Evolutionary conservation across 768 basidiomycete genomes (phyloP), one percentile per base, ranked within the genome.

Genomic region (Amanita polypyramis): DNA sequence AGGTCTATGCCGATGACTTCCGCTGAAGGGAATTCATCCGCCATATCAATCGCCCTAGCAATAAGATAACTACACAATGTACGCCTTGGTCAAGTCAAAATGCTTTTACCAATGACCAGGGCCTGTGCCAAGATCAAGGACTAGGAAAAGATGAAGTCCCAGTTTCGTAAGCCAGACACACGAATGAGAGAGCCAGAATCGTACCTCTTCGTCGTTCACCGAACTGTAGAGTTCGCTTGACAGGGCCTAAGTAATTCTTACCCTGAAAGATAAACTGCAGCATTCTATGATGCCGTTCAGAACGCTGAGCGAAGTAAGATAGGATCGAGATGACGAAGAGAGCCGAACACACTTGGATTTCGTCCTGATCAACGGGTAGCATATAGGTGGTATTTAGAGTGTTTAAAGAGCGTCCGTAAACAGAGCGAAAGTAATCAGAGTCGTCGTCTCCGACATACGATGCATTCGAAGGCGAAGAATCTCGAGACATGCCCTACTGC

Each of bases 81-180:
- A 42, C 40, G 6, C 14, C 23, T 25, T 42, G 5, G 19, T 21
- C 33, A 8, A 45, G 41, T 11, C 43, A 34, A 50, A 21, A 34
- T 39, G 51, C 46, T 67, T n/a, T 51, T 50, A 81, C 82, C 82
- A 85, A 30, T 64, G 61, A 4, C 83, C 82, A 3, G 72, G 72
- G 19, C 82, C 82, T 1, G 82, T 85, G 14, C 82, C 82, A 51
- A 85, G 66, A 63, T 85, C 82, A 42, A 85, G 75, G 36, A 85
- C 73, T 71, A 47, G 43, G 45, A 49, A 58, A 58, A 49, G 21
- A 44, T 62, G 45, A 55, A 60, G 43, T n/a, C 15, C 43, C 15
- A 23, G 20, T 7, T 15, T 15, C 29, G 9, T 14, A 29, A 14
- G 43, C 27, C 6, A 21, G 32, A 36, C 29, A 34, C 30, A 36